Percentiles rank a stretch among this genome's conserved stretches.
phyloP scores from a whole-genome alignment of 306 rosid species.

The Corylus avellana region DNA sequence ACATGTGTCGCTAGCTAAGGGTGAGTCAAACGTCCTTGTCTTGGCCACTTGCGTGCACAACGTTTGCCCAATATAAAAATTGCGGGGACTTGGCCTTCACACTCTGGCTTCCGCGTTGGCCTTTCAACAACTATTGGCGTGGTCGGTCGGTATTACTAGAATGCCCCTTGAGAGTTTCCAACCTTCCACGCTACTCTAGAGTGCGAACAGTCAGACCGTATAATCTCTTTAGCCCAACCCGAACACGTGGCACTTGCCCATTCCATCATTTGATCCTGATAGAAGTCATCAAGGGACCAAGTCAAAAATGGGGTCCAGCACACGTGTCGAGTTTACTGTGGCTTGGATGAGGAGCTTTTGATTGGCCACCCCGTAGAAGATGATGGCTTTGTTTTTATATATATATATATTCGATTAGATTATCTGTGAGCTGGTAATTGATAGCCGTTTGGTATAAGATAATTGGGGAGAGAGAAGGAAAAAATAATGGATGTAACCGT shows the following conservation, averaged over 20 bases:
- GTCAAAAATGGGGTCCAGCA: conserved; percentile 3
- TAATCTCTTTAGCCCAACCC: neutral
- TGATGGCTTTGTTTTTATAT: neutral
- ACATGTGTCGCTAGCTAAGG: conserved; percentile 31
- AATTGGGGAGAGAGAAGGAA: conserved; percentile 9
- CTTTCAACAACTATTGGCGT: conserved; percentile 35
- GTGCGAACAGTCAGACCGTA: conserved; percentile 1
- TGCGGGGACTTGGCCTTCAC: neutral
- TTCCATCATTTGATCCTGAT: neutral
- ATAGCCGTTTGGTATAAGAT: conserved; percentile 23
- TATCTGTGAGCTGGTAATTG: neutral
- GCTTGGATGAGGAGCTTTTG: conserved; percentile 1
- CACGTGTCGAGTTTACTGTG: conserved; percentile 1
- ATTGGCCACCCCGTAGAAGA: neutral
- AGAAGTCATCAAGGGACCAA: neutral
- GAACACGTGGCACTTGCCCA: conserved; percentile 23
- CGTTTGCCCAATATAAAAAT: conserved; percentile 17
- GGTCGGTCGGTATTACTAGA: conserved; percentile 32
- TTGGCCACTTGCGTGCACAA: neutral
- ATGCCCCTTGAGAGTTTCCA: conserved; percentile 3
- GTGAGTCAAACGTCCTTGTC: conserved; percentile 45
- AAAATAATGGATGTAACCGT: conserved; percentile 30
- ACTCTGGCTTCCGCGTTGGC: conserved; percentile 36
- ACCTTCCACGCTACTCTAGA: neutral
- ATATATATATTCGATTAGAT: neutral